A percentile compares a stretch with the other conserved stretches of the same genome.
phyloP scores from a whole-genome alignment of 176 grass and related monocot genomes.

The Melocanna baccifera region DNA sequence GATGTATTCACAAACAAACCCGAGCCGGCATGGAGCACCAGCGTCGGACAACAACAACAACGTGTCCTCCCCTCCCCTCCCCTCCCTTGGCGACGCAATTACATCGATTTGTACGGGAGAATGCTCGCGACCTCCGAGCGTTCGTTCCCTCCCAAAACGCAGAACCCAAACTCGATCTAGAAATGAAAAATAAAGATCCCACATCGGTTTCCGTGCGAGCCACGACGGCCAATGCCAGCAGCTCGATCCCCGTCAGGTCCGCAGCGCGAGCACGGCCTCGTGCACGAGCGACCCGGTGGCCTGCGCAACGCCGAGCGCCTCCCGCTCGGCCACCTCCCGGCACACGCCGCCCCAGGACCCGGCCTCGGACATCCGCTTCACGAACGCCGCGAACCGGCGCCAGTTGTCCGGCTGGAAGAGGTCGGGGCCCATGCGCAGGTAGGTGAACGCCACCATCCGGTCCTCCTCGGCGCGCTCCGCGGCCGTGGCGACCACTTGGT shows the following conservation, averaged over 20 bases:
- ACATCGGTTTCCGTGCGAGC: background rate
- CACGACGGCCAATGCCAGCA: too few relatives aligned
- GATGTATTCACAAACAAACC: constrained; percentile 31
- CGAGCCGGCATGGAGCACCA: background rate
- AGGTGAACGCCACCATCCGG: constrained; percentile 83
- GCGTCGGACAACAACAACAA: background rate
- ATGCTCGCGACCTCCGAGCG: constrained; percentile 14
- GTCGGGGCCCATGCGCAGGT: constrained; percentile 63
- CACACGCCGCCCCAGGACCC: background rate
- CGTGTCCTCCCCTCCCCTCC: background rate
- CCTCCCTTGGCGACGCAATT: background rate
- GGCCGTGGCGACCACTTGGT: constrained; percentile 56
- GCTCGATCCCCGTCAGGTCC: constrained; percentile 30
- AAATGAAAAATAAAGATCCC: background rate
- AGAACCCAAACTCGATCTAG: background rate
- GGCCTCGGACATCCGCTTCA: constrained; percentile 26
- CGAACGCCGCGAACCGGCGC: constrained; percentile 61
- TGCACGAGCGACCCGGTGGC: constrained; percentile 55
- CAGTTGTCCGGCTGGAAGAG: constrained; percentile 66
- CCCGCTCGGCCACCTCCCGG: constrained; percentile 37
- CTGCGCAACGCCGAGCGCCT: constrained; percentile 41
- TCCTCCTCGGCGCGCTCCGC: constrained; percentile 31
- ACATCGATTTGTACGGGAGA: constrained; percentile 7
- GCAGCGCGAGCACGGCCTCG: constrained; percentile 45
- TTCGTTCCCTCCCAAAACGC: background rate